Conservation (phyloP, 495 filamentous ascomycete species). For the Hypomontagnella submonticulosa region DNA sequence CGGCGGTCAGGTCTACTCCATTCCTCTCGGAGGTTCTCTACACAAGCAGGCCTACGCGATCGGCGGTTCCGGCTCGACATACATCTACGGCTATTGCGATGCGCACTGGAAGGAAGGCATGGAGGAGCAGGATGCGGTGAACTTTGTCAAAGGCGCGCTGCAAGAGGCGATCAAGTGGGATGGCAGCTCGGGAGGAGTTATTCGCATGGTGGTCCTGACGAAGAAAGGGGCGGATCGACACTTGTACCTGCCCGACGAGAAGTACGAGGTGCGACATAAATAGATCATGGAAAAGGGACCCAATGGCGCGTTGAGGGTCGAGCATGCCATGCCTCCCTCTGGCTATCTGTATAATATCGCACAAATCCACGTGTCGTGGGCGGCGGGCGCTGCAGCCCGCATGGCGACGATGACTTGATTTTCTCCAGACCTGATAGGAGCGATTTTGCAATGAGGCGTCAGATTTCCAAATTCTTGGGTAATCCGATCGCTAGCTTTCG, state of each 20-base stretch:
- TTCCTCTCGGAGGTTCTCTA: conserved; percentile 94
- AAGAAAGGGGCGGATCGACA: conserved; percentile 85
- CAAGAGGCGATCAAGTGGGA: conserved; percentile 99
- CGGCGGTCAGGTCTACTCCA: conserved; percentile 96
- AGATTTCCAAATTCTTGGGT: conserved; percentile 28
- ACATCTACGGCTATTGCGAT: conserved; percentile 99
- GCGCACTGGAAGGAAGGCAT: conserved; percentile 95
- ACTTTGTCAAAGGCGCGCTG: conserved; percentile 90
- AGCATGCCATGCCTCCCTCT: conserved; percentile 31
- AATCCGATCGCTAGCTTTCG: conserved; percentile 26
- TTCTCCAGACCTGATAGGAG: conserved; percentile 32
- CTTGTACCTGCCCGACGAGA: conserved; percentile 88
- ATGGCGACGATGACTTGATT: conserved; percentile 2
- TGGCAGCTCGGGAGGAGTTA: conserved; percentile 95
- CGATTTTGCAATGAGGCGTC: conserved; percentile 20
- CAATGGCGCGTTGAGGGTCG: conserved; percentile 30
- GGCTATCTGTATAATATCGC: conserved; percentile 45
- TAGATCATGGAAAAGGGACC: conserved; percentile 32
- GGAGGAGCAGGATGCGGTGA: conserved; percentile 91
- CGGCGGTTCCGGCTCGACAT: conserved; percentile 96
- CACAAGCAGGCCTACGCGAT: conserved; percentile 98
- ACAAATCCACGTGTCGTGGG: conserved; percentile 31
- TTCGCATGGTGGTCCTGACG: conserved; percentile 96
- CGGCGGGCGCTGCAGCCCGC: conserved; percentile 4
- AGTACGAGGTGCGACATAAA: conserved; percentile 68